A percentile compares a stretch with the other conserved stretches of the same genome.
Conservation (phyloP, 805 yeast genomes). For the Zygotorulaspora florentina region DNA sequence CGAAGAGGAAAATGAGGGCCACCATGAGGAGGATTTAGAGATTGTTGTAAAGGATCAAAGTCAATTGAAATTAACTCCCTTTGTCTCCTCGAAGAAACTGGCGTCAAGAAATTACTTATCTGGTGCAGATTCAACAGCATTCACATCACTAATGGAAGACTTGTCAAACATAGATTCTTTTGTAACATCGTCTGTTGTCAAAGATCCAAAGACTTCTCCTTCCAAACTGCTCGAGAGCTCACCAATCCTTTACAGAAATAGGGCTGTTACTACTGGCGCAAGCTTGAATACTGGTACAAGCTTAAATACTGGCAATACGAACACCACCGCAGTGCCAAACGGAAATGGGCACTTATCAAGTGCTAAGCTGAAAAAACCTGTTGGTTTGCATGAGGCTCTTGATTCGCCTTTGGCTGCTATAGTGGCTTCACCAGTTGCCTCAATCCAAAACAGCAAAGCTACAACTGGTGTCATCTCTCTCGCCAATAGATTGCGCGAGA, state of each 20-base stretch:
- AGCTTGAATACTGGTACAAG: too few species aligned
- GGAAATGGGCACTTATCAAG: conserved; percentile 49
- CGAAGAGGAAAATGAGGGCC: neutral
- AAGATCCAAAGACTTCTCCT: conserved; percentile 15
- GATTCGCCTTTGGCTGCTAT: conserved; percentile 13
- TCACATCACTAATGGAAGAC: conserved; percentile 24
- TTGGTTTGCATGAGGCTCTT: conserved; percentile 78
- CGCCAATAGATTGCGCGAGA: conserved; percentile 10
- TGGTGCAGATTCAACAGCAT: conserved; percentile 16
- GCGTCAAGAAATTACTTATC: conserved; percentile 11
- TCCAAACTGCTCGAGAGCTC: conserved; percentile 20
- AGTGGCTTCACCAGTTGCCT: conserved; percentile 12
- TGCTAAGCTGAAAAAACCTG: conserved; percentile 75
- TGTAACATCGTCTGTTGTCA: conserved; percentile 28
- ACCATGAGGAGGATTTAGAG: neutral
- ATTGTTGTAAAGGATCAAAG: conserved; percentile 2
- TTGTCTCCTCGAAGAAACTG: conserved; percentile 13
- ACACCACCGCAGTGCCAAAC: conserved; percentile 1
- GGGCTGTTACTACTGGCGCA: neutral
- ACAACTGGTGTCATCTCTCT: conserved; percentile 3
- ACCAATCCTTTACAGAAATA: conserved; percentile 19
- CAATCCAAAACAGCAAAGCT: conserved; percentile 4
- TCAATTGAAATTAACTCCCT: conserved; percentile 19
- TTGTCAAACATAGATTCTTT: conserved; percentile 23
- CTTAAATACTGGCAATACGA: too few species aligned